phyloP scores from a whole-genome alignment of 495 filamentous ascomycete species.

The Friedmanniomyces simplex region DNA sequence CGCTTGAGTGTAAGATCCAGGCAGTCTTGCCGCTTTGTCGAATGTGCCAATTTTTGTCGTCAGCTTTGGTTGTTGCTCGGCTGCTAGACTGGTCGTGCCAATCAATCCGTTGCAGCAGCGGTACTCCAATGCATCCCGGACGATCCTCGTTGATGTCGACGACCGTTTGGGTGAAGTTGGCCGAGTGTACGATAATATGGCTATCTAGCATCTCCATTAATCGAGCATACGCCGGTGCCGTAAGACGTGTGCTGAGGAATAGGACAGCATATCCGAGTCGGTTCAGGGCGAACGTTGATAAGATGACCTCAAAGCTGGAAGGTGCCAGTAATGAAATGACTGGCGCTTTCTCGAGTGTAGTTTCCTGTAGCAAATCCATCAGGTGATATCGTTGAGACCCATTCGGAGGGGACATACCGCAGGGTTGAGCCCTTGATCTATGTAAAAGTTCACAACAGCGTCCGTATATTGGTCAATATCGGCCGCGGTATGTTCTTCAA shows the following conservation, averaged over 20 bases:
- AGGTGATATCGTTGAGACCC: background rate
- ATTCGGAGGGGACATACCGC: slow-evolving; percentile 1
- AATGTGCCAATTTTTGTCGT: background rate
- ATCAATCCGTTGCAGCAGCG: background rate
- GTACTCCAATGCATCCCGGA: slow-evolving; percentile 1
- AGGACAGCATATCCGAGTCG: slow-evolving; percentile 40
- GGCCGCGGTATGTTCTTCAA: slow-evolving; percentile 12
- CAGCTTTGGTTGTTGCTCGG: background rate
- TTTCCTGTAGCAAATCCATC: background rate
- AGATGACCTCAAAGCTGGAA: slow-evolving; percentile 37
- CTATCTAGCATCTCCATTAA: slow-evolving; percentile 24
- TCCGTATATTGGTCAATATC: slow-evolving; percentile 8
- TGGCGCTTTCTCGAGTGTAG: slow-evolving; percentile 24
- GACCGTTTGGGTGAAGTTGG: background rate
- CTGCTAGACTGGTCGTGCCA: background rate
- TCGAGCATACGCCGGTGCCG: slow-evolving; percentile 35
- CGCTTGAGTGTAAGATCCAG: slow-evolving; percentile 23
- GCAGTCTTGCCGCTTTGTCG: slow-evolving; percentile 12
- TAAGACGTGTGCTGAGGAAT: slow-evolving; percentile 38
- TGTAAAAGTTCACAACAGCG: slow-evolving; percentile 1
- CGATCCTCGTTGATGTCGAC: background rate
- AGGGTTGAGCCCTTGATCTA: slow-evolving; percentile 3
- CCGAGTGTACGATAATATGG: slow-evolving; percentile 24
- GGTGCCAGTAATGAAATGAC: slow-evolving; percentile 37
- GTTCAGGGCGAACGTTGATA: slow-evolving; percentile 36